Evolutionary conservation across 805 yeast species (phyloP), one percentile per base, ranked within the genome.

Genomic region (Isabelozyma gotoi): DNA sequence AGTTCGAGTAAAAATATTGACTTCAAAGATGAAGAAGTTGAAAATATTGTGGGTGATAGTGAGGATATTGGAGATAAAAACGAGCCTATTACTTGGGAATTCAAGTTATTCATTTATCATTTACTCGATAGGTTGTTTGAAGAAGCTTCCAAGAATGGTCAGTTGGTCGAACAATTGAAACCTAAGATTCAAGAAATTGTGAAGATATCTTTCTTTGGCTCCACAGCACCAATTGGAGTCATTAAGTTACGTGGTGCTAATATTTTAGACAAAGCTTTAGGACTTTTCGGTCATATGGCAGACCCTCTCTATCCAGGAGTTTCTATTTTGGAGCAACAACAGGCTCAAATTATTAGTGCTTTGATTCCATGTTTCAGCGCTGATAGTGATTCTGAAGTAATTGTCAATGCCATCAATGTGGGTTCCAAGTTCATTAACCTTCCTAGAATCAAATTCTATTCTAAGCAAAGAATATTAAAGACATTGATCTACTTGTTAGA

Each of bases 331-430:
- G 96, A 88, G 51, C 97, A 91, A 63, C 96, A 87, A 56, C 97
- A 94, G 55, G 98, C 98, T 0, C 97, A 89, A 53, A 88, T 94
- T 7, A 84, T 88, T 7, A 84, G 96, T 45, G 96, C 98, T 0
- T 72, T 92, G 43, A 78, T 89, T 39, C 96, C 97, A 0, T 88
- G 96, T 8, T 92, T 94, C 65, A 77, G 76, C 27, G 69, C 76
- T 3, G 91, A 83, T 15, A 83, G 90, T 44, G 82, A 85, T 10
- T 80, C 95, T 1, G 77, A 77, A 31, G 76, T 89, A 1, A 90
- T 92, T 1, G 78, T 87, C 17, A 78, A 78, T 41, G 96, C 97
- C 0, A 77, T 92, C 29, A 78, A 79, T 33, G 85, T 90, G 2
- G 80, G 87, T 31, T 90, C 96, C 0, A 82, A 82, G 43, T 82